Evolutionary conservation across 495 filamentous ascomycete genomes (phyloP).

Genomic region (Aeminium ludgeri): DNA sequence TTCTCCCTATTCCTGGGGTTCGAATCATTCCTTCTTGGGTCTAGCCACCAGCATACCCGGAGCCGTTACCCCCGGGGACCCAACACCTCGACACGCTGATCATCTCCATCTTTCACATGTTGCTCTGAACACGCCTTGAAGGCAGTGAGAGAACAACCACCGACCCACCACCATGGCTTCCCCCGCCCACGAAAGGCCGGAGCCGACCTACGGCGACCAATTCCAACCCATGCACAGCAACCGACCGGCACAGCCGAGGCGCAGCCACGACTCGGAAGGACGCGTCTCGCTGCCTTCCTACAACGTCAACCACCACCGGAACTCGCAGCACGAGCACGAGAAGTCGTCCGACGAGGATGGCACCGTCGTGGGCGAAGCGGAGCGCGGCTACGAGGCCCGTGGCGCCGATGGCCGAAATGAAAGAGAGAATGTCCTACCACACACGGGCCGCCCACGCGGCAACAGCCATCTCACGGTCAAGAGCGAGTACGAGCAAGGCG

Average conservation of each 20-base stretch:
- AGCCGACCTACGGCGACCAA: conserved; percentile 22
- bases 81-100: too few relatives aligned
- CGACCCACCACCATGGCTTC: conserved; percentile 32
- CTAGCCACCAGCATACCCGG: too few relatives aligned
- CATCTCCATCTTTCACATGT: too few relatives aligned
- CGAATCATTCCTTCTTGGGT: too few relatives aligned
- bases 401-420: conserved; percentile 12
- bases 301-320: conserved; percentile 11
- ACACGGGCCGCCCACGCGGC: conserved; percentile 5
- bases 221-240: conserved; percentile 4
- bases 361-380: conserved; percentile 15
- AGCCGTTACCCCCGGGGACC: too few relatives aligned
- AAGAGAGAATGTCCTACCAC: conserved; percentile 5
- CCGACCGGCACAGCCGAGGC: not conserved
- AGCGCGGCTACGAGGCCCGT: not conserved
- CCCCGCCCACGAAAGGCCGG: conserved; percentile 32
- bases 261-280: conserved; percentile 1
- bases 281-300: conserved; percentile 14
- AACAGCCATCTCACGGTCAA: conserved; percentile 19
- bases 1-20: too few relatives aligned
- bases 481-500: conserved; percentile 25
- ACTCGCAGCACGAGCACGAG: conserved; percentile 1
- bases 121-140: too few relatives aligned
- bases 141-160: not conserved
- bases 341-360: conserved; percentile 21